These are phyloP conservation scores for Candida gigantensis DNA, from an alignment of 1,139 yeast genomes.

Conservation along the genomic window DNA sequence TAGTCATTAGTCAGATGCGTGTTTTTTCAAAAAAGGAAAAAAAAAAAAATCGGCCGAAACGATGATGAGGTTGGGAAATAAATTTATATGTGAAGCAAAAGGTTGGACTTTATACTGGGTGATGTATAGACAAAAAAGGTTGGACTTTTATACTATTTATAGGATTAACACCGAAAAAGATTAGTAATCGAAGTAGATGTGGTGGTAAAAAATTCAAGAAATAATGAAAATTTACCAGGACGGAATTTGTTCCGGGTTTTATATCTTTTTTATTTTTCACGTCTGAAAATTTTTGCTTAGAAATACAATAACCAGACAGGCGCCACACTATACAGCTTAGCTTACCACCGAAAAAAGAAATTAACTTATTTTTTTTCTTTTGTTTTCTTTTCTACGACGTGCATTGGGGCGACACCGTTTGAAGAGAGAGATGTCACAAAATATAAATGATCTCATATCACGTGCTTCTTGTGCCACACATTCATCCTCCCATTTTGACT, in stretches of 20 bases:
- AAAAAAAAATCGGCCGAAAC: too few relatives aligned
- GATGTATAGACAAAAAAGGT: conserved; percentile 13
- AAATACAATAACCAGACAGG: neutral
- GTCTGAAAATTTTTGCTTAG: neutral
- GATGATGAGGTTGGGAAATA: too few relatives aligned
- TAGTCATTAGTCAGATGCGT: too few relatives aligned
- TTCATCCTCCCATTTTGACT: neutral
- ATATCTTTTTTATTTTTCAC: neutral
- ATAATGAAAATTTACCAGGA: neutral
- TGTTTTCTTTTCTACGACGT: too few relatives aligned
- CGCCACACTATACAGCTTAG: neutral
- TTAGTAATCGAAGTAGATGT: neutral
- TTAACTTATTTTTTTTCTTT: too few relatives aligned
- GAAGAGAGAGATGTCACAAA: neutral
- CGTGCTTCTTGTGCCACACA: neutral
- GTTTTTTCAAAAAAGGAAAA: too few relatives aligned
- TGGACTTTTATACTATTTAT: conserved; percentile 16
- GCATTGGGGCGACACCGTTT: too few relatives aligned
- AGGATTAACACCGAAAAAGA: too few relatives aligned
- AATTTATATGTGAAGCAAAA: conserved; percentile 7
- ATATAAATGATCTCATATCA: neutral
- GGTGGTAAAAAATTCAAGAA: too few relatives aligned
- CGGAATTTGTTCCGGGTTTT: neutral
- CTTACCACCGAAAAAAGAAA: too few relatives aligned
- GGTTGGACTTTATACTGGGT: conserved; percentile 14